A percentile compares a stretch with the other conserved stretches of the same genome.
These are phyloP conservation scores for Brassica hybrid DNA, from an alignment of 441 rosid species.

Conservation along the genomic window DNA sequence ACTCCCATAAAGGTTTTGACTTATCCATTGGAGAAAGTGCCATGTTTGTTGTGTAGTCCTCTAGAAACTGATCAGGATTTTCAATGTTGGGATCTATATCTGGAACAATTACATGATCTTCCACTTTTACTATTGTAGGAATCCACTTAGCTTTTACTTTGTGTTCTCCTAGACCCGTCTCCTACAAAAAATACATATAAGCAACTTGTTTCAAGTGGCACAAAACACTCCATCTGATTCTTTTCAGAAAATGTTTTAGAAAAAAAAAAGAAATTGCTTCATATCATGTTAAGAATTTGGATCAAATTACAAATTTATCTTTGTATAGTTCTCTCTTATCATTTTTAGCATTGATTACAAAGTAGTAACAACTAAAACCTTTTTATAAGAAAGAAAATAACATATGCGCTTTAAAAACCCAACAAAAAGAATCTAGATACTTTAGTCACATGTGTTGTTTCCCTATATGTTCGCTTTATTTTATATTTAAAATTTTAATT, in stretches of 20 bases:
- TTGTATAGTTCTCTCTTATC: background rate
- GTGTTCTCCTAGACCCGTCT: background rate
- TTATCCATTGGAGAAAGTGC: constrained; percentile 18
- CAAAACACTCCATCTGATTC: background rate
- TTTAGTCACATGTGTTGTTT: too few relatives aligned
- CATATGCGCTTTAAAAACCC: background rate
- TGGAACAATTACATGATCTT: constrained; percentile 14
- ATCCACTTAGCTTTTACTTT: constrained; percentile 7
- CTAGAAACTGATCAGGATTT: constrained; percentile 12
- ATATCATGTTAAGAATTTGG: background rate
- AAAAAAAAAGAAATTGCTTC: too few relatives aligned
- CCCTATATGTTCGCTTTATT: too few relatives aligned
- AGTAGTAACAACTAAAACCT: background rate
- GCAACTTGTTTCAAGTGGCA: background rate
- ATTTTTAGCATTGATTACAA: background rate
- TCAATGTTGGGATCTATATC: constrained; percentile 11
- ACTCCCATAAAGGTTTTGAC: constrained; percentile 17
- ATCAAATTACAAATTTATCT: background rate
- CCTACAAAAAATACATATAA: background rate
- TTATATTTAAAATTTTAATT: too few relatives aligned
- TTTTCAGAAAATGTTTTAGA: background rate
- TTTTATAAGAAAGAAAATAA: background rate
- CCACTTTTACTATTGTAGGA: constrained; percentile 10
- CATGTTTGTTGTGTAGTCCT: constrained; percentile 1
- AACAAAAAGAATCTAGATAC: too few relatives aligned